Conservation (phyloP, 257 asterid species). For the Jacaranda mimosifolia region DNA sequence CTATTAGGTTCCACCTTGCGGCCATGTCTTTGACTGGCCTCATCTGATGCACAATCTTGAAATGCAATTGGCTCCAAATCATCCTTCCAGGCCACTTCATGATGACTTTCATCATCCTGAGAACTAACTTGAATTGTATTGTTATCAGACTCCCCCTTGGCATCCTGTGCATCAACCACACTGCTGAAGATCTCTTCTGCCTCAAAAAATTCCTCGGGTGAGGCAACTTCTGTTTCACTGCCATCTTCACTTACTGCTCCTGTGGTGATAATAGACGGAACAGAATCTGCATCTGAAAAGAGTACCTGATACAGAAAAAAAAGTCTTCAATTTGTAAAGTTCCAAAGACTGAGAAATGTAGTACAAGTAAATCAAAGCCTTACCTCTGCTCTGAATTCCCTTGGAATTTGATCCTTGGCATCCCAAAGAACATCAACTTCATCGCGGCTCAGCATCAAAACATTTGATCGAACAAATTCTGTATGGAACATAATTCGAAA, state of each 20-base stretch:
- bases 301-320: slow-evolving; percentile 65
- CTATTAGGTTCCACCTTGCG: slow-evolving; percentile 37
- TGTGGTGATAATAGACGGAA: slow-evolving; percentile 55
- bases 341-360: slow-evolving; percentile 34
- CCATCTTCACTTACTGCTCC: slow-evolving; percentile 61
- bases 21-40: slow-evolving; percentile 52
- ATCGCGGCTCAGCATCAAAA: slow-evolving; percentile 70
- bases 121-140: slow-evolving; percentile 43
- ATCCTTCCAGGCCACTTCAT: slow-evolving; percentile 52
- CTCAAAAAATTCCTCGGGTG: slow-evolving; percentile 86
- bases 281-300: slow-evolving; percentile 73
- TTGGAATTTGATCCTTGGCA: slow-evolving; percentile 62
- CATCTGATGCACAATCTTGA: slow-evolving; percentile 68
- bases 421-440: slow-evolving; percentile 80
- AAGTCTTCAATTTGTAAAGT: slow-evolving; percentile 48
- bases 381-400: slow-evolving; percentile 82
- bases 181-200: slow-evolving; percentile 85
- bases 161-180: slow-evolving; percentile 59
- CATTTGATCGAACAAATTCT: slow-evolving; percentile 71
- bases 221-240: slow-evolving; percentile 58
- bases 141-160: slow-evolving; percentile 54
- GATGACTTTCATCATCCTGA: slow-evolving; percentile 51
- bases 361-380: slow-evolving; percentile 40
- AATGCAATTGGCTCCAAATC: slow-evolving; percentile 61
- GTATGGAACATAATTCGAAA: slow-evolving; percentile 79